Percentiles rank a stretch among this genome's conserved stretches.
These are phyloP conservation scores for Cryptosporidium sp. DNA, from an alignment of 169 alveolate species.

Conservation along the genomic window DNA sequence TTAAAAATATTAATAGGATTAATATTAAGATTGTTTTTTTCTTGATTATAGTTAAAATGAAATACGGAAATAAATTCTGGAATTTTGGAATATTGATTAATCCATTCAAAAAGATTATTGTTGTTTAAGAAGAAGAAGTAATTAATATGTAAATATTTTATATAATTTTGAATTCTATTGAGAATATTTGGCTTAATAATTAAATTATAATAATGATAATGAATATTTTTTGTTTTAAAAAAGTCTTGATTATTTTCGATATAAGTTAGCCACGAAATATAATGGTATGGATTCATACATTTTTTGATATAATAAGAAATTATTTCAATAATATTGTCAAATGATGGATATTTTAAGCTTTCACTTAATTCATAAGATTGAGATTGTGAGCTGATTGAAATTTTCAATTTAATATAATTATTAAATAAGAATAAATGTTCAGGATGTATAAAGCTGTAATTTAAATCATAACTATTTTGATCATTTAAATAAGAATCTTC, in stretches of 20 bases:
- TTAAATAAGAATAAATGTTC: conserved; percentile 46
- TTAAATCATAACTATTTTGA: conserved; percentile 18
- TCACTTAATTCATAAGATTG: background rate
- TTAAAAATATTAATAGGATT: conserved; percentile 11
- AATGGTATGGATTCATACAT: conserved; percentile 55
- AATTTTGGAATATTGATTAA: background rate
- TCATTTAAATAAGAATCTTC: background rate
- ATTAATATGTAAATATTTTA: conserved; percentile 1
- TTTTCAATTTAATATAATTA: conserved; percentile 10
- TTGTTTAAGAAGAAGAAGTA: background rate
- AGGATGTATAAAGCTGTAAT: conserved; percentile 62
- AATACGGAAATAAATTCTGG: background rate
- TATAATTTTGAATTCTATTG: conserved; percentile 7
- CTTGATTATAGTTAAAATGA: background rate
- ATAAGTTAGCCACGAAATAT: conserved; percentile 47
- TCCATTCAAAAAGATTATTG: background rate
- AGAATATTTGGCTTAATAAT: conserved; percentile 44
- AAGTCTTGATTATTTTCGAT: conserved; percentile 16
- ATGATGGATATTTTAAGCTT: background rate
- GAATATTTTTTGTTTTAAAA: background rate
- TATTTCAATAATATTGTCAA: conserved; percentile 45
- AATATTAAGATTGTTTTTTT: background rate
- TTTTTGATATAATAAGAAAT: conserved; percentile 60
- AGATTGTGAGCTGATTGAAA: background rate
- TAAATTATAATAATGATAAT: conserved; percentile 1